phyloP scores from a whole-genome alignment of 169 alveolate species.

The Plasmodium relictum region DNA sequence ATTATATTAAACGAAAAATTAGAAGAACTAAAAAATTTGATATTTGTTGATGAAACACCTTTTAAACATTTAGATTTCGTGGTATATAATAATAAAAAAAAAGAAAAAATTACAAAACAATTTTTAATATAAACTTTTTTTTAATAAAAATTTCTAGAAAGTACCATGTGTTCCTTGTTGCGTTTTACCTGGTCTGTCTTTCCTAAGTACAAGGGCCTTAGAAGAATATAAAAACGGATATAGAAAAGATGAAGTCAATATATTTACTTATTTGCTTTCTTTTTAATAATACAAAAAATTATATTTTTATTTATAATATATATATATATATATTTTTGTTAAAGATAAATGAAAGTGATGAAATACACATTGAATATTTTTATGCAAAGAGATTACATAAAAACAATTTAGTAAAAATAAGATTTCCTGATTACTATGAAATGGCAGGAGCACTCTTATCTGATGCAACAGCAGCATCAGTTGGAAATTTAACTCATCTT shows the following conservation, averaged over 20 bases:
- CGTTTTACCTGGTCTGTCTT: conserved; percentile 84
- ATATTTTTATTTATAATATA: background rate
- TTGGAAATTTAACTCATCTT: conserved; percentile 82
- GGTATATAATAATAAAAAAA: conserved; percentile 12
- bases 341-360: conserved; percentile 78
- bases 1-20: conserved; percentile 62
- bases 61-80: conserved; percentile 64
- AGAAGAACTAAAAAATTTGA: conserved; percentile 71
- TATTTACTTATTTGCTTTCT: background rate
- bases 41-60: conserved; percentile 54
- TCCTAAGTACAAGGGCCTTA: conserved; percentile 81
- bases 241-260: conserved; percentile 82
- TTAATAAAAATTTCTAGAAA: conserved; percentile 65
- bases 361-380: conserved; percentile 46
- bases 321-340: conserved; percentile 62
- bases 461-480: conserved; percentile 86
- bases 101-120: background rate
- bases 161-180: conserved; percentile 84
- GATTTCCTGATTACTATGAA: conserved; percentile 82
- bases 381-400: conserved; percentile 64
- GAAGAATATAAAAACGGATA: conserved; percentile 81
- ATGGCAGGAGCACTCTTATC: conserved; percentile 86
- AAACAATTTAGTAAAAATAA: conserved; percentile 81
- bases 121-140: background rate
- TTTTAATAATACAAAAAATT: conserved; percentile 31